Percentiles rank a stretch among this genome's conserved stretches.
phyloP scores from a whole-genome alignment of 2,329 filamentous ascomycete genomes.

The Pyricularia pennisetigena region DNA sequence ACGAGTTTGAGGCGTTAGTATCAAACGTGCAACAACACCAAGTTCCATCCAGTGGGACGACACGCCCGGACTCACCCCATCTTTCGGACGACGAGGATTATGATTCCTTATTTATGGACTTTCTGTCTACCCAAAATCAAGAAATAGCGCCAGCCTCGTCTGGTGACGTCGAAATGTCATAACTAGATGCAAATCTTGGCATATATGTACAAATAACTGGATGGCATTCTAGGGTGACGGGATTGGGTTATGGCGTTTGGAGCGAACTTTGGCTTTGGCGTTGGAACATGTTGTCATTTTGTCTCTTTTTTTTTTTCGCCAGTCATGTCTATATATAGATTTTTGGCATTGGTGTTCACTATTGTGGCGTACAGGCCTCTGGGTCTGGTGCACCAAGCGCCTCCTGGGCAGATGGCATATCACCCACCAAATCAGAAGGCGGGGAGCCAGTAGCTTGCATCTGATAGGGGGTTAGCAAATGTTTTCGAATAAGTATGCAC shows the following conservation, averaged over 20 bases:
- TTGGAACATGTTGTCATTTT: neutral
- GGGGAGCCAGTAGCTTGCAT: constrained; percentile 96
- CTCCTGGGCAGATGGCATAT: constrained; percentile 77
- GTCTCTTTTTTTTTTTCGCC: neutral
- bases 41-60: constrained; percentile 11
- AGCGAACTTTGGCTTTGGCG: neutral
- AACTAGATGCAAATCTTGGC: neutral
- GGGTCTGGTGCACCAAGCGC: constrained; percentile 48
- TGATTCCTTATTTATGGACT: constrained; percentile 55
- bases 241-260: neutral
- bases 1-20: constrained; percentile 49
- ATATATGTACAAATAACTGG: neutral
- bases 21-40: constrained; percentile 25
- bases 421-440: constrained; percentile 81
- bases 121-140: constrained; percentile 36
- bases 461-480: constrained; percentile 34
- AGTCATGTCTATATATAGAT: neutral
- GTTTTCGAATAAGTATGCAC: neutral
- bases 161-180: constrained; percentile 35
- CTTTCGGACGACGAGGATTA: constrained; percentile 50
- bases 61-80: constrained; percentile 21
- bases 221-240: neutral
- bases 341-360: constrained; percentile 8
- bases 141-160: constrained; percentile 13
- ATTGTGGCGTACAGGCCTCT: constrained; percentile 52